Percentiles rank a stretch among this genome's conserved stretches.
Evolutionary conservation across 371 early-diverging fungal species (phyloP).

Genomic region (Rhizomucor miehei): DNA sequence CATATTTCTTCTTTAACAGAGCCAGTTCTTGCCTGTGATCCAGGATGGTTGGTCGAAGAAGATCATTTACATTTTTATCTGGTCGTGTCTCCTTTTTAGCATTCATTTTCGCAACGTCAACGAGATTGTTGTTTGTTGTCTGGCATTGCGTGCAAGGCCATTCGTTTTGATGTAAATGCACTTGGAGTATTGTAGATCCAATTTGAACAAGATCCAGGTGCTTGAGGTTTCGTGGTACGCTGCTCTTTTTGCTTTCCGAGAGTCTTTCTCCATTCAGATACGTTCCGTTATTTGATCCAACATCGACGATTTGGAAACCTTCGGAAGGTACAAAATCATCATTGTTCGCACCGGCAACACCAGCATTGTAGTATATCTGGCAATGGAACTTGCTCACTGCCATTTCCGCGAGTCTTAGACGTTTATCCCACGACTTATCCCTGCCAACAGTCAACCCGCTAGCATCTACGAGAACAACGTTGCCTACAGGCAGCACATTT

Average conservation of each 20-base stretch:
- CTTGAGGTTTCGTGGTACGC: constrained; percentile 22
- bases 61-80: too few relatives aligned
- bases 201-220: constrained; percentile 30
- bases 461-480: constrained; percentile 33
- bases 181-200: constrained; percentile 34
- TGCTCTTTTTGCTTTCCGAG: constrained; percentile 33
- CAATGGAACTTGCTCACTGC: constrained; percentile 44
- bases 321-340: background rate
- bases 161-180: constrained; percentile 28
- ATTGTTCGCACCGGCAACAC: background rate
- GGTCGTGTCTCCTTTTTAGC: constrained; percentile 2
- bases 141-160: constrained; percentile 35
- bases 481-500: constrained; percentile 15
- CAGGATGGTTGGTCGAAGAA: background rate
- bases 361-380: constrained; percentile 20
- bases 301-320: constrained; percentile 30
- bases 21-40: background rate
- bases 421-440: constrained; percentile 36
- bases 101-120: constrained; percentile 14
- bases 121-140: constrained; percentile 6
- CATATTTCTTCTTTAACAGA: background rate
- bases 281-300: constrained; percentile 46
- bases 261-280: constrained; percentile 32
- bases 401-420: constrained; percentile 42
- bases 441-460: constrained; percentile 39